Percentiles rank a stretch among this genome's conserved stretches.
Evolutionary conservation across 371 early-diverging fungal species (phyloP).

Genomic region (Syncephalastrum monosporum): DNA sequence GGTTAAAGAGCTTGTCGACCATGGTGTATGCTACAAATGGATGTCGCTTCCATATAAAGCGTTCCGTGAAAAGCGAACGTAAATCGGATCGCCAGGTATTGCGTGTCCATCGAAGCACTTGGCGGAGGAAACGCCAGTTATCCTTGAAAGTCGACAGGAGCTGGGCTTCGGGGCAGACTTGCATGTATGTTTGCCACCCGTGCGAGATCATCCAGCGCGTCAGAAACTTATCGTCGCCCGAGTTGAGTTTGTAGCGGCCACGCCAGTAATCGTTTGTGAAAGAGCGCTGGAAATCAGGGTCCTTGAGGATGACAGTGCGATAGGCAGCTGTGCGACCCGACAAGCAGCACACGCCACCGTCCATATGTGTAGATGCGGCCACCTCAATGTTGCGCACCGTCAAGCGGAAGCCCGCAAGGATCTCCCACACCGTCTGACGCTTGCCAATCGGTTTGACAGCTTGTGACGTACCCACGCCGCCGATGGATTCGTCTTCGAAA

Average conservation of each 20-base stretch:
- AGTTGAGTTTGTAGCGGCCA: conserved; percentile 70
- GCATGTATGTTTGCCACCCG: conserved; percentile 71
- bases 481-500: conserved; percentile 73
- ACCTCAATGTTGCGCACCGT: conserved; percentile 77
- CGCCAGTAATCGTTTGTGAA: conserved; percentile 76
- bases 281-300: conserved; percentile 68
- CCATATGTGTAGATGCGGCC: conserved; percentile 75
- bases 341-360: conserved; percentile 76
- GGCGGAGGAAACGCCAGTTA: conserved; percentile 76
- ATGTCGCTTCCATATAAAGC: conserved; percentile 64
- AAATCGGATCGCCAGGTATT: conserved; percentile 80
- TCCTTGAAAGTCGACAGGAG: conserved; percentile 74
- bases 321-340: conserved; percentile 82
- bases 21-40: conserved; percentile 77
- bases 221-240: conserved; percentile 78
- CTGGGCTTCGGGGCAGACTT: conserved; percentile 73
- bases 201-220: conserved; percentile 78
- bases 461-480: conserved; percentile 78
- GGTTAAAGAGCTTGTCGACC: conserved; percentile 77
- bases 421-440: conserved; percentile 71
- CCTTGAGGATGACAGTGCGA: conserved; percentile 70
- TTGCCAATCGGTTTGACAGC: conserved; percentile 52
- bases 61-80: conserved; percentile 62
- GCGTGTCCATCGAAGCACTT: conserved; percentile 73
- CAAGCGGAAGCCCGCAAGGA: conserved; percentile 69